Conservation (phyloP, 306 rosid genomes). For the Begonia fuchsioides region DNA sequence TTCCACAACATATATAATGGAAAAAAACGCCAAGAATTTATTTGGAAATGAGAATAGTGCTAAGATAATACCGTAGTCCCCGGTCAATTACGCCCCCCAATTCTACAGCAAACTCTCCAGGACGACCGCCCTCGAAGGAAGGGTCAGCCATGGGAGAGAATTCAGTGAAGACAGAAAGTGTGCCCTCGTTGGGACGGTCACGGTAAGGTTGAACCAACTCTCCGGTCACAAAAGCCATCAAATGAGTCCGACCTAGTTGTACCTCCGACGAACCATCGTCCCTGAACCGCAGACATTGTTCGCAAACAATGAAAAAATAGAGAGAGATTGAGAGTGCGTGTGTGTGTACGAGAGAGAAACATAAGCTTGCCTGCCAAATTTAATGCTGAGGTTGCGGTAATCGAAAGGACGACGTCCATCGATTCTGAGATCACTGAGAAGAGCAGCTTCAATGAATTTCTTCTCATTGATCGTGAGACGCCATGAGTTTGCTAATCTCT, state of each 20-base stretch:
- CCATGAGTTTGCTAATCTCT: constrained; percentile 50
- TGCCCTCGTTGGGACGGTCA: constrained; percentile 81
- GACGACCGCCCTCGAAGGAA: constrained; percentile 78
- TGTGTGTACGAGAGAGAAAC: background rate
- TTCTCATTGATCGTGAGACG: constrained; percentile 42
- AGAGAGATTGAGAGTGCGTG: background rate
- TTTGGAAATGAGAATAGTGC: background rate
- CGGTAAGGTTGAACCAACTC: constrained; percentile 64
- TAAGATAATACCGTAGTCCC: constrained; percentile 32
- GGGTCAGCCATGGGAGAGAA: constrained; percentile 97
- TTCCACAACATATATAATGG: too few species aligned
- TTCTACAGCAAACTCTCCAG: constrained; percentile 61
- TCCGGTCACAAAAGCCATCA: constrained; percentile 53
- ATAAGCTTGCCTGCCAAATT: constrained; percentile 34
- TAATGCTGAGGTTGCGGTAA: constrained; percentile 51
- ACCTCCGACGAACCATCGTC: constrained; percentile 68
- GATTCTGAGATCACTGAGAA: constrained; percentile 44
- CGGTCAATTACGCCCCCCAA: constrained; percentile 74
- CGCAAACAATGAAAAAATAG: background rate
- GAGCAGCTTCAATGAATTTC: constrained; percentile 50
- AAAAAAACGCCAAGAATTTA: background rate
- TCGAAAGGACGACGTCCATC: constrained; percentile 89
- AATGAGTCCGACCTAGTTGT: constrained; percentile 64
- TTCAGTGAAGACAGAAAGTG: constrained; percentile 72
- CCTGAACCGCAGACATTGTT: constrained; percentile 3